phyloP scores from a whole-genome alignment of 2,329 filamentous ascomycete genomes.

The Thielaviopsis ethacetica region DNA sequence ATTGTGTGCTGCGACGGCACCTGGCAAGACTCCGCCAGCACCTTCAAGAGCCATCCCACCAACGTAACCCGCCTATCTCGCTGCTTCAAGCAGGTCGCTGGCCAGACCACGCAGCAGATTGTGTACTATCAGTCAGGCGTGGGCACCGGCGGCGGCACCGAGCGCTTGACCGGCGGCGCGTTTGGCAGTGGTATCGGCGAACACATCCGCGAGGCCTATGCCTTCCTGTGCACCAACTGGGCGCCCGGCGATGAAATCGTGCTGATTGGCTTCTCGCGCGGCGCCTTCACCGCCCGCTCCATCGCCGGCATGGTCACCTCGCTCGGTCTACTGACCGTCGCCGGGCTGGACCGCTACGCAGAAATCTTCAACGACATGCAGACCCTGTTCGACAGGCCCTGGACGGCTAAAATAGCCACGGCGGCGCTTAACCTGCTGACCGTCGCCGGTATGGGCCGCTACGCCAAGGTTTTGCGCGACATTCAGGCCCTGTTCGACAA shows the following conservation, averaged over 20 bases:
- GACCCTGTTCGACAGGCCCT: constrained; percentile 28
- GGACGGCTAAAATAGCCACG: no score
- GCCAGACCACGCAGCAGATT: constrained; percentile 37
- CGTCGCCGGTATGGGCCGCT: no score
- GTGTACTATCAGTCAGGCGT: constrained; percentile 46
- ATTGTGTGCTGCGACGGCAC: constrained; percentile 38
- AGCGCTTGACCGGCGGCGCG: constrained; percentile 36
- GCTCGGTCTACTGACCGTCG: constrained; percentile 34
- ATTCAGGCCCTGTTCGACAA: constrained; percentile 31
- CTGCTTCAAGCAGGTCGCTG: constrained; percentile 34
- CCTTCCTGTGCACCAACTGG: constrained; percentile 46
- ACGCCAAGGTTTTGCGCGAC: constrained; percentile 11
- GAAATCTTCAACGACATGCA: constrained; percentile 41
- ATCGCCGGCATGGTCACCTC: constrained; percentile 35
- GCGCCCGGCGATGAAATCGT: constrained; percentile 39
- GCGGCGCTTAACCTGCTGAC: constrained; percentile 25
- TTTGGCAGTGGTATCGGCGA: constrained; percentile 40
- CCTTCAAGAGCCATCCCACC: constrained; percentile 32
- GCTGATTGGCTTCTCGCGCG: constrained; percentile 40
- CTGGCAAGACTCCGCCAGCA: constrained; percentile 36
- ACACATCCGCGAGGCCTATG: constrained; percentile 43
- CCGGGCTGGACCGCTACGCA: constrained; percentile 37
- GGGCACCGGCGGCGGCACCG: constrained; percentile 33
- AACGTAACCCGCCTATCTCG: constrained; percentile 46
- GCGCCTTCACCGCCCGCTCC: constrained; percentile 41